A percentile compares a stretch with the other conserved stretches of the same genome.
Evolutionary conservation across 805 yeast species (phyloP).

Genomic region (Ogataea ramenticola): DNA sequence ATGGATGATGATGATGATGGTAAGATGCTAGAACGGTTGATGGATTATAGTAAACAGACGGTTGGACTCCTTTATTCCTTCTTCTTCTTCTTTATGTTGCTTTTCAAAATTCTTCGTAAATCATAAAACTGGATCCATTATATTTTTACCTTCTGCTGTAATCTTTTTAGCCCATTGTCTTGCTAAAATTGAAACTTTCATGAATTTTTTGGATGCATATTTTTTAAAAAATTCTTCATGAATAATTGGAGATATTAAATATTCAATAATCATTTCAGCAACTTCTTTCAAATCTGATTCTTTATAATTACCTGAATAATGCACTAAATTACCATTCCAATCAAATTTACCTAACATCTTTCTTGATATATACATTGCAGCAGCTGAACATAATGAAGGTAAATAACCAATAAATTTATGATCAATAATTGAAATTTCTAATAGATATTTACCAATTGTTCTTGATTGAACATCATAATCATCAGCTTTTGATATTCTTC

Average conservation of each 20-base stretch:
- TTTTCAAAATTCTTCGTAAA: too few relatives aligned
- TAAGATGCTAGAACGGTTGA: too few relatives aligned
- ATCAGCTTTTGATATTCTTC: constrained; percentile 87
- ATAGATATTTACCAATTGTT: constrained; percentile 75
- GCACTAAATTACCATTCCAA: constrained; percentile 84
- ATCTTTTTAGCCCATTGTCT: constrained; percentile 76
- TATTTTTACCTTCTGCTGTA: constrained; percentile 36
- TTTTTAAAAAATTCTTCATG: constrained; percentile 93
- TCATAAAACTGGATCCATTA: constrained; percentile 29
- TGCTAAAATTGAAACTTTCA: constrained; percentile 77
- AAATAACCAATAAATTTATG: constrained; percentile 63
- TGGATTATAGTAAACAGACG: too few relatives aligned
- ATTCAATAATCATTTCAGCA: constrained; percentile 67
- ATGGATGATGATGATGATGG: too few relatives aligned
- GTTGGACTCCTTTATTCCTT: too few relatives aligned
- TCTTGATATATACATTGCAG: constrained; percentile 80
- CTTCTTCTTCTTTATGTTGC: too few relatives aligned
- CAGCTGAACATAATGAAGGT: constrained; percentile 80
- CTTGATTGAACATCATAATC: constrained; percentile 79
- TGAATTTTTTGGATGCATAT: constrained; percentile 80
- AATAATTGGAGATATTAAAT: constrained; percentile 69
- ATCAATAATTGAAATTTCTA: constrained; percentile 74
- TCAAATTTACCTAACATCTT: constrained; percentile 56
- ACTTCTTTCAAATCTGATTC: constrained; percentile 67
- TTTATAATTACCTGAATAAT: constrained; percentile 86